phyloP scores from a whole-genome alignment of 352 stramenopile species.

The Phytophthora agathidicida region DNA sequence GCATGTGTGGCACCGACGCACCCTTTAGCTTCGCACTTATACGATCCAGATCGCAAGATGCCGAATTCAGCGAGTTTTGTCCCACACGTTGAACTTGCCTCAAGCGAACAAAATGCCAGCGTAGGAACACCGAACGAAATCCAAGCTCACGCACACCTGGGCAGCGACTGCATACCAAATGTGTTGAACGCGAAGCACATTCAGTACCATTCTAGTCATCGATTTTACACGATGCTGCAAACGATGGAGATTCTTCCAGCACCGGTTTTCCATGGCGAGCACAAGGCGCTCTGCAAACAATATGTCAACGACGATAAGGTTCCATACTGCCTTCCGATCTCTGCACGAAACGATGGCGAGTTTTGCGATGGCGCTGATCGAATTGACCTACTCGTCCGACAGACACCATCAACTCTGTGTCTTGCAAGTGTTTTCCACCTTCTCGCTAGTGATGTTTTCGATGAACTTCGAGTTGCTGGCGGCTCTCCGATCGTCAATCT shows the following conservation, averaged over 20 bases:
- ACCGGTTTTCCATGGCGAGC: constrained; percentile 27
- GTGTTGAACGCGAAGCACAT: constrained; percentile 7
- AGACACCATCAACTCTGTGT: constrained; percentile 35
- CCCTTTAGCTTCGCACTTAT: constrained; percentile 42
- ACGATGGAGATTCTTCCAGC: constrained; percentile 9
- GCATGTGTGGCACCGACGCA: constrained; percentile 43
- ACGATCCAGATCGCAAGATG: constrained; percentile 24
- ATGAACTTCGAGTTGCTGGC: constrained; percentile 30
- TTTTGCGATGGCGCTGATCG: constrained; percentile 47
- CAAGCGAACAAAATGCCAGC: too few species aligned
- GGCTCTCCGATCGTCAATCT: constrained; percentile 31
- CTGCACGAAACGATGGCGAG: constrained; percentile 34
- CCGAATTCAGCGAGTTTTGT: constrained; percentile 6
- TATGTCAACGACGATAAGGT: neutral
- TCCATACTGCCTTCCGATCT: constrained; percentile 52
- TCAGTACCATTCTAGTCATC: neutral
- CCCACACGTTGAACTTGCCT: constrained; percentile 31
- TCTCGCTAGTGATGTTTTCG: constrained; percentile 46
- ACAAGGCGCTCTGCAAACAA: constrained; percentile 18
- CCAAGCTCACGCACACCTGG: neutral
- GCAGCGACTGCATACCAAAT: constrained; percentile 5
- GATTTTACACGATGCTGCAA: constrained; percentile 10
- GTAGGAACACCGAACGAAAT: neutral
- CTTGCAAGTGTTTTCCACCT: constrained; percentile 51
- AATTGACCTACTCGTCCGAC: constrained; percentile 40